Conservation (phyloP, 306 rosid species). For the Boehmeria nivea region DNA sequence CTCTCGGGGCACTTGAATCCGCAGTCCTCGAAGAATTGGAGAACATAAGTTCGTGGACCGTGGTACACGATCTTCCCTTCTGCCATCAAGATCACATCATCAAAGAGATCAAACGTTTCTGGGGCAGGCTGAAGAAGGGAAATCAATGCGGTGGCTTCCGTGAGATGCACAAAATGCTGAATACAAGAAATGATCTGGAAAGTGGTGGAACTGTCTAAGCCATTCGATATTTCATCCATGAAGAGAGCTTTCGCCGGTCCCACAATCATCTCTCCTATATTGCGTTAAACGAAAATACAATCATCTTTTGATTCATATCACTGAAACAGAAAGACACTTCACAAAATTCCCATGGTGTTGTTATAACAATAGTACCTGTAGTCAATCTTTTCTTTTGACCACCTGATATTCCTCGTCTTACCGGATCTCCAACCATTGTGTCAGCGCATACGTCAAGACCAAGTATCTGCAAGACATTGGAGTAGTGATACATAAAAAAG, state of each 20-base stretch:
- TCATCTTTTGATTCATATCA: background rate
- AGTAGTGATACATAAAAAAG: background rate
- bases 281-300: background rate
- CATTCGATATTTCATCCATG: slow-evolving; percentile 48
- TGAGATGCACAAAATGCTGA: slow-evolving; percentile 65
- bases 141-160: slow-evolving; percentile 62
- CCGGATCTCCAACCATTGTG: slow-evolving; percentile 38
- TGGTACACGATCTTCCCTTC: slow-evolving; percentile 77
- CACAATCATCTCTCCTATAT: slow-evolving; percentile 40
- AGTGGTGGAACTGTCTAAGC: slow-evolving; percentile 45
- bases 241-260: slow-evolving; percentile 38
- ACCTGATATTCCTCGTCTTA: slow-evolving; percentile 43
- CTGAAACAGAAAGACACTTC: too few species aligned
- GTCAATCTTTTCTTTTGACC: slow-evolving; percentile 51
- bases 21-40: slow-evolving; percentile 58
- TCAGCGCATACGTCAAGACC: slow-evolving; percentile 48
- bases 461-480: slow-evolving; percentile 25
- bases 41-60: slow-evolving; percentile 50
- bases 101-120: slow-evolving; percentile 71
- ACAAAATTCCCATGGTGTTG: too few species aligned
- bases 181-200: slow-evolving; percentile 71
- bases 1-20: slow-evolving; percentile 86
- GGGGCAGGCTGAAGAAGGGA: slow-evolving; percentile 94
- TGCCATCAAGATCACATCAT: slow-evolving; percentile 69
- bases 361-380: slow-evolving; percentile 11